phyloP scores from a whole-genome alignment of 2,329 filamentous ascomycete species.

The Rosellinia necatrix region DNA sequence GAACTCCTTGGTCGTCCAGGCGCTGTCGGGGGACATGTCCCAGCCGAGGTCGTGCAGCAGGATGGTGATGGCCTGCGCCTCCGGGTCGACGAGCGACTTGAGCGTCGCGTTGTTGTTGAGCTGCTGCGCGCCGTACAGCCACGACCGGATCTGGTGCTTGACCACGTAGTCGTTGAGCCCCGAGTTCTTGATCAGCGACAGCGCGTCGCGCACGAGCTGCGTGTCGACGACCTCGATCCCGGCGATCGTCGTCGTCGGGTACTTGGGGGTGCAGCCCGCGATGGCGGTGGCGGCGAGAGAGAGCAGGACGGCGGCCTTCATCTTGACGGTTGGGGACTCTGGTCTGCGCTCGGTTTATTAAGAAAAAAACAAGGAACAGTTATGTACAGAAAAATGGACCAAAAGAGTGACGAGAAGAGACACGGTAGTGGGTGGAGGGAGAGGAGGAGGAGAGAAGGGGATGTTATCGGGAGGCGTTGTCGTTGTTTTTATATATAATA shows the following conservation, averaged over 20 bases:
- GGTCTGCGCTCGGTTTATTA: neutral
- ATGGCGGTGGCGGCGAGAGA: slow-evolving; percentile 8
- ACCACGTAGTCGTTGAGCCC: slow-evolving; percentile 22
- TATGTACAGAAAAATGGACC: neutral
- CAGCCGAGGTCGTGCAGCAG: slow-evolving; percentile 29
- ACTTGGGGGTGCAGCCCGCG: slow-evolving; percentile 11
- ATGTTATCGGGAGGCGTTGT: neutral
- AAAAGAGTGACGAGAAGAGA: slow-evolving; percentile 20
- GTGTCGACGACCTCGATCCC: slow-evolving; percentile 29
- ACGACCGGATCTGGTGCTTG: slow-evolving; percentile 28
- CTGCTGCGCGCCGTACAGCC: slow-evolving; percentile 27
- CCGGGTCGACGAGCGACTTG: slow-evolving; percentile 10
- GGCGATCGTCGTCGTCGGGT: slow-evolving; percentile 25
- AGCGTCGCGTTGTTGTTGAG: slow-evolving; percentile 27
- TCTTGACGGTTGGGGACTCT: slow-evolving; percentile 1
- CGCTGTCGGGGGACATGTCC: slow-evolving; percentile 25
- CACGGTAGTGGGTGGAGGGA: neutral
- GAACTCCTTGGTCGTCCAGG: slow-evolving; percentile 16
- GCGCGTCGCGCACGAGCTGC: slow-evolving; percentile 24
- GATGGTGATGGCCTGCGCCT: slow-evolving; percentile 19
- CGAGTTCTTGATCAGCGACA: slow-evolving; percentile 22
- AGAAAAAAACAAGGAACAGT: neutral
- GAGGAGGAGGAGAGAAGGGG: neutral
- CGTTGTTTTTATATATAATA: slow-evolving; percentile 16
- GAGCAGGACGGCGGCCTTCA: slow-evolving; percentile 18